Evolutionary conservation across 1,284 basidiomycete species (phyloP), one percentile per base, ranked within the genome.

Genomic region (Phlebopus sp.): DNA sequence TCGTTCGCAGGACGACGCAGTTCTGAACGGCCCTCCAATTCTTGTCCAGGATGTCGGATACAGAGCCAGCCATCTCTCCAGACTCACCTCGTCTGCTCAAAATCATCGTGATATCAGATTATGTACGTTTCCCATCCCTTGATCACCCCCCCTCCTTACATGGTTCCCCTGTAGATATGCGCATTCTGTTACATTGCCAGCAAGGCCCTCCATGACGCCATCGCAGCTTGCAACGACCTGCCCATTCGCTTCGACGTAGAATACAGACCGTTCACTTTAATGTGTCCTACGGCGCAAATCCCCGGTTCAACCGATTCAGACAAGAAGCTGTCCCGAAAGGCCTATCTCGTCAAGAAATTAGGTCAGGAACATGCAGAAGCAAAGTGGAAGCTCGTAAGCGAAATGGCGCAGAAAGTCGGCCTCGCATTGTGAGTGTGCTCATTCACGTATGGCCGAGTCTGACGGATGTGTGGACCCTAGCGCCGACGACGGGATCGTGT

Each of bases 101-200:
- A 66, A 65, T 88, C 49, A 79, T 81, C 47, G 74, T 88, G 58
- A 77, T 88, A 60, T 86, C 81, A 47, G 86, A 89, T 69, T 79
- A 86, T 50, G 84, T 85, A 57, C 59, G 82, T 73, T 42, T 42
- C 46, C 47, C 39, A 15, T 32, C 37, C 14, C 17, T 30, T 37
- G 17, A 29, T 40, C 43, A 41, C 50, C 37, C 45, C 37, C 44
- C 15, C 39, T 29, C 30, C 23, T 6, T 27, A 15, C 21, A 17
- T 44, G 38, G 30, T 37, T 40, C 41, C 29, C 7, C 59, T 23
- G 21, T 23, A 89, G 86, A 71, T 76, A 39, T 90, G 87, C 62
- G 74, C 77, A 47, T 89, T 84, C 71, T 90, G 86, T 66, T 87
- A 81, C 66, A 77, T 92, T 53, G 82, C 79, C 11, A 79, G 84